phyloP scores from a whole-genome alignment of 352 stramenopile species.

The Globisporangium emineosum region DNA sequence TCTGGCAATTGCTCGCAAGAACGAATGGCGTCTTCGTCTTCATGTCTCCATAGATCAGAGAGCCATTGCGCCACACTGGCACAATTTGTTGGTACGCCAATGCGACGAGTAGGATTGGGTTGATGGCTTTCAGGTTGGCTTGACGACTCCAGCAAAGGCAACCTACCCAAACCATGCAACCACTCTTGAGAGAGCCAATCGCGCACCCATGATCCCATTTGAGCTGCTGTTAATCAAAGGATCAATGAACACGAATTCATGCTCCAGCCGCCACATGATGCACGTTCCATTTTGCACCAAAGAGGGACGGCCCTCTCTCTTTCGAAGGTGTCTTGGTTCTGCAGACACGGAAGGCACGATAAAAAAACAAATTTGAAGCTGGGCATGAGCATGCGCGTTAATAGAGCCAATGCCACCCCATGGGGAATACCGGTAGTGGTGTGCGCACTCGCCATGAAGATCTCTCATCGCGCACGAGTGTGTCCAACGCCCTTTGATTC shows the following conservation, averaged over 20 bases:
- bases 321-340: neutral
- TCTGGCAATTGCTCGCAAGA: neutral
- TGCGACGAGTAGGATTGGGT: no score
- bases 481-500: neutral
- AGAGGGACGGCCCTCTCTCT: neutral
- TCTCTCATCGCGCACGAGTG: neutral
- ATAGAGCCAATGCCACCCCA: no score
- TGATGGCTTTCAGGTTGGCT: neutral
- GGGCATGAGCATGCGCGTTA: no score
- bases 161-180: no score
- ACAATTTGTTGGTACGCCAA: no score
- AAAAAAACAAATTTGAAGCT: no score
- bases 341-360: no score
- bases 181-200: neutral
- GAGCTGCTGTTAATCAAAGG: neutral
- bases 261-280: neutral
- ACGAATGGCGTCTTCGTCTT: neutral
- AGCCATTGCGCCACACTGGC: neutral
- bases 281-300: neutral
- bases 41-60: neutral
- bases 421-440: neutral
- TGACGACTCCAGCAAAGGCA: neutral
- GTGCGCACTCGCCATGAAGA: neutral
- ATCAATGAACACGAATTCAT: neutral
- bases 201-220: neutral